Conservation (phyloP, 805 yeast genomes). For the Kazachstania psychrophila region DNA sequence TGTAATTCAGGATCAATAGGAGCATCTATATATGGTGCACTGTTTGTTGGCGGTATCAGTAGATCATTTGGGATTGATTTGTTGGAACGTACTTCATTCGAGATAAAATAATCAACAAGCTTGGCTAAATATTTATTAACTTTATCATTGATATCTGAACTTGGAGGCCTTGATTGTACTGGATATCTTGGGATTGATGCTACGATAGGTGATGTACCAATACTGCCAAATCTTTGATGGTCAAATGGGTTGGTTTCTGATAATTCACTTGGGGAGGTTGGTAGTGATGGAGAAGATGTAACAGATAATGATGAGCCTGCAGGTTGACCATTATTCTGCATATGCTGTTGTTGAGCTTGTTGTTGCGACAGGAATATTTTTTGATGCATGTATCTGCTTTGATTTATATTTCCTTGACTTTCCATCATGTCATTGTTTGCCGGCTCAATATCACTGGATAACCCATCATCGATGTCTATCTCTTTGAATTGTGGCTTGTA, state of each 20-base stretch:
- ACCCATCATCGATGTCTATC: slow-evolving; percentile 29
- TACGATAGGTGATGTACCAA: slow-evolving; percentile 28
- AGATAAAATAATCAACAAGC: slow-evolving; percentile 29
- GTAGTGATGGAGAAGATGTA: slow-evolving; percentile 27
- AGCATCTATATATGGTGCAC: slow-evolving; percentile 43
- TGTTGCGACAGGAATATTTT: background rate
- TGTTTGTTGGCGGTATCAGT: slow-evolving; percentile 24
- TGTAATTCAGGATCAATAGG: slow-evolving; percentile 92
- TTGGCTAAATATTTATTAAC: slow-evolving; percentile 26
- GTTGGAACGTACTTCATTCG: slow-evolving; percentile 24
- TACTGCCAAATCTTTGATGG: slow-evolving; percentile 19
- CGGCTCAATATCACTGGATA: slow-evolving; percentile 32
- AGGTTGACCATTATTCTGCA: background rate
- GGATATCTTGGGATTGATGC: slow-evolving; percentile 26
- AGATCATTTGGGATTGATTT: slow-evolving; percentile 22
- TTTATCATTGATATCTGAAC: slow-evolving; percentile 27
- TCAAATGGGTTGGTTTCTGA: slow-evolving; percentile 27
- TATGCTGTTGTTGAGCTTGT: slow-evolving; percentile 4
- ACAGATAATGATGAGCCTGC: slow-evolving; percentile 8
- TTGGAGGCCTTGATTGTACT: slow-evolving; percentile 15
- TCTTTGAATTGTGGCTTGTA: slow-evolving; percentile 22
- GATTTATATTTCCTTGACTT: background rate
- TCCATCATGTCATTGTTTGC: background rate
- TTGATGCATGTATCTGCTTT: background rate
- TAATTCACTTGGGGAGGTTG: slow-evolving; percentile 28